phyloP scores from a whole-genome alignment of 305 asterid genomes.

The Plantago coronopus region DNA sequence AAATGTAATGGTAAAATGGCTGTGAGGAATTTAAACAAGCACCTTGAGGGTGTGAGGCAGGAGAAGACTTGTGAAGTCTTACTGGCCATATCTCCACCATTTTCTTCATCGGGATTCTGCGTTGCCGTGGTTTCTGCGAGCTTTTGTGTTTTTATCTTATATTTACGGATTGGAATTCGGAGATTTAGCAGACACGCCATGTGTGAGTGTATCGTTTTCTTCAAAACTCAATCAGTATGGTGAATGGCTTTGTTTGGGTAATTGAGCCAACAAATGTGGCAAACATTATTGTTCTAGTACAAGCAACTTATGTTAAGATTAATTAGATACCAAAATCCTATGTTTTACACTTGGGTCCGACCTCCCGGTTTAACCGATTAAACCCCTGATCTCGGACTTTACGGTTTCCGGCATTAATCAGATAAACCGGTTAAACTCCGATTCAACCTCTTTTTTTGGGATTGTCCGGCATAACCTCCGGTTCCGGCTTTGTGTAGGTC shows the following conservation, averaged over 20 bases:
- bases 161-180: neutral
- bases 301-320: too few relatives aligned
- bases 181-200: constrained; percentile 34
- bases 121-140: constrained; percentile 39
- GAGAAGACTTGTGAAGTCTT: constrained; percentile 18
- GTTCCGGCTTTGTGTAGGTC: too few relatives aligned
- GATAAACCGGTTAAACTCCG: too few relatives aligned
- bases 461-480: too few relatives aligned
- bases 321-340: too few relatives aligned
- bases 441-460: too few relatives aligned
- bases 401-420: too few relatives aligned
- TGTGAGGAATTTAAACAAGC: constrained; percentile 10
- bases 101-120: constrained; percentile 74
- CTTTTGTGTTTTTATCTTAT: constrained; percentile 19
- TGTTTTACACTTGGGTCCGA: too few relatives aligned
- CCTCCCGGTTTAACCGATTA: too few relatives aligned
- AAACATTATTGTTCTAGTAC: too few relatives aligned
- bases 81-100: constrained; percentile 34
- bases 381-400: too few relatives aligned
- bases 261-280: constrained; percentile 28
- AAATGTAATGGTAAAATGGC: neutral
- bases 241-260: constrained; percentile 54
- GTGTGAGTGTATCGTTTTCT: constrained; percentile 83
- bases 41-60: constrained; percentile 6
- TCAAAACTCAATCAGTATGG: constrained; percentile 37